Evolutionary conservation across 805 yeast species (phyloP).

Genomic region (Suhomyces tanzawaensis): DNA sequence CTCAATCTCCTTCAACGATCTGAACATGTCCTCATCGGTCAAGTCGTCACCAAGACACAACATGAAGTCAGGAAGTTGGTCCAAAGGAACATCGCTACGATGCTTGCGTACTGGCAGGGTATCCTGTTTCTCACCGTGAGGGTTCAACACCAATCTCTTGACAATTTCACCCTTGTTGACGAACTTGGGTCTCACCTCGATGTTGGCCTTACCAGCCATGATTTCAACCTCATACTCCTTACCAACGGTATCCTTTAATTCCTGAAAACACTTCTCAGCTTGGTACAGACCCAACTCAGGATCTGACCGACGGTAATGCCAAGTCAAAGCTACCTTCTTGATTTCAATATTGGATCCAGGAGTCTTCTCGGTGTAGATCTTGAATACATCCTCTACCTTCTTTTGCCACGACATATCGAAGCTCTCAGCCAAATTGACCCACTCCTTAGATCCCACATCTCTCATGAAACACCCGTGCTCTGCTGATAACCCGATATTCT

Average conservation of each 20-base stretch:
- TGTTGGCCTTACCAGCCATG: slow-evolving; percentile 95
- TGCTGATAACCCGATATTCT: slow-evolving; percentile 80
- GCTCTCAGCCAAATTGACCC: slow-evolving; percentile 83
- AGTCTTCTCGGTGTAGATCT: slow-evolving; percentile 76
- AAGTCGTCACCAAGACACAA: slow-evolving; percentile 93
- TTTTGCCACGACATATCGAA: slow-evolving; percentile 93
- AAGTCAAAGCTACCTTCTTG: slow-evolving; percentile 90
- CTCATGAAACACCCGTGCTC: slow-evolving; percentile 97
- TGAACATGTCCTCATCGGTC: slow-evolving; percentile 98
- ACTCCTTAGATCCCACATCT: slow-evolving; percentile 56
- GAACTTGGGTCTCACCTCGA: slow-evolving; percentile 94
- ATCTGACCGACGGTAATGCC: slow-evolving; percentile 96
- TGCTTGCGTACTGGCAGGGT: slow-evolving; percentile 20
- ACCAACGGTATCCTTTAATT: slow-evolving; percentile 58
- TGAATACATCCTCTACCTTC: slow-evolving; percentile 73
- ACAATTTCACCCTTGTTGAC: slow-evolving; percentile 98
- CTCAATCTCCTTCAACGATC: slow-evolving; percentile 65
- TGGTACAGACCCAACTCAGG: slow-evolving; percentile 90
- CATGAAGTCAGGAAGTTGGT: slow-evolving; percentile 74
- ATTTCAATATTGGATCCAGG: slow-evolving; percentile 86
- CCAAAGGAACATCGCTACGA: slow-evolving; percentile 30
- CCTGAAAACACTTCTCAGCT: slow-evolving; percentile 69
- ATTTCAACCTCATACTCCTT: slow-evolving; percentile 80
- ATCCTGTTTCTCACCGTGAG: slow-evolving; percentile 56
- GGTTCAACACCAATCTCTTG: slow-evolving; percentile 64